Evolutionary conservation across 768 basidiomycete species (phyloP).

Genomic region (Leccinellum rugosiceps): DNA sequence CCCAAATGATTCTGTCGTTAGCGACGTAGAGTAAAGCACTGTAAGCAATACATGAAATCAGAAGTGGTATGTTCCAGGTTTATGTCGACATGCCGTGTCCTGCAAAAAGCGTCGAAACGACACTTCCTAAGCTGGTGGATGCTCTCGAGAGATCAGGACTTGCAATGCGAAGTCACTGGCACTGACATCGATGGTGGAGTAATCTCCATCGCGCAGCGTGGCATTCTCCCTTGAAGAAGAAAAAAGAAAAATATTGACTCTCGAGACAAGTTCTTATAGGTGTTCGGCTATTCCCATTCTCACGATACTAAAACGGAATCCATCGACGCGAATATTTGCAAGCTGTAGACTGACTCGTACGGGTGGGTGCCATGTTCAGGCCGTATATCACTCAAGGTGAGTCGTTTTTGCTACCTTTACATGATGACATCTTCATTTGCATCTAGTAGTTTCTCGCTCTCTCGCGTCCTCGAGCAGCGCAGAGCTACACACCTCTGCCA

Average conservation of each 20-base stretch:
- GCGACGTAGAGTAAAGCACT: too few relatives aligned
- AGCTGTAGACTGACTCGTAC: not conserved
- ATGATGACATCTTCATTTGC: not conserved
- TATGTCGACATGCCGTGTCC: slow-evolving; percentile 64
- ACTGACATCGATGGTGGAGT: slow-evolving; percentile 57
- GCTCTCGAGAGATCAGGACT: slow-evolving; percentile 57
- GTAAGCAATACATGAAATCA: not conserved
- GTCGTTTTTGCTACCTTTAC: not conserved
- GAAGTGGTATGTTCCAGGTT: slow-evolving; percentile 45
- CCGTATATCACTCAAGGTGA: slow-evolving; percentile 20
- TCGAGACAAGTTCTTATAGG: slow-evolving; percentile 21
- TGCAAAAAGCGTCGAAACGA: slow-evolving; percentile 48
- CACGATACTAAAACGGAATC: slow-evolving; percentile 31
- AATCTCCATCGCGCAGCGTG: slow-evolving; percentile 60
- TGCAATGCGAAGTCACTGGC: slow-evolving; percentile 52
- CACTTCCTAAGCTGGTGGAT: slow-evolving; percentile 62
- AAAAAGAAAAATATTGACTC: not conserved
- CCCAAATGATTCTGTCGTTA: too few relatives aligned
- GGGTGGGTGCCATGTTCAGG: slow-evolving; percentile 27
- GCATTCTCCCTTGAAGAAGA: slow-evolving; percentile 48
- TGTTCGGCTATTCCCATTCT: slow-evolving; percentile 26
- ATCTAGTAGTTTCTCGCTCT: slow-evolving; percentile 37
- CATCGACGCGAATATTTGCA: not conserved
- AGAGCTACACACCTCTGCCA: slow-evolving; percentile 49
- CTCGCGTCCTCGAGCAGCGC: slow-evolving; percentile 41